A percentile compares a stretch with the other conserved stretches of the same genome.
Conservation (phyloP, 1,139 yeast genomes). For the Diutina pseudorugosa region DNA sequence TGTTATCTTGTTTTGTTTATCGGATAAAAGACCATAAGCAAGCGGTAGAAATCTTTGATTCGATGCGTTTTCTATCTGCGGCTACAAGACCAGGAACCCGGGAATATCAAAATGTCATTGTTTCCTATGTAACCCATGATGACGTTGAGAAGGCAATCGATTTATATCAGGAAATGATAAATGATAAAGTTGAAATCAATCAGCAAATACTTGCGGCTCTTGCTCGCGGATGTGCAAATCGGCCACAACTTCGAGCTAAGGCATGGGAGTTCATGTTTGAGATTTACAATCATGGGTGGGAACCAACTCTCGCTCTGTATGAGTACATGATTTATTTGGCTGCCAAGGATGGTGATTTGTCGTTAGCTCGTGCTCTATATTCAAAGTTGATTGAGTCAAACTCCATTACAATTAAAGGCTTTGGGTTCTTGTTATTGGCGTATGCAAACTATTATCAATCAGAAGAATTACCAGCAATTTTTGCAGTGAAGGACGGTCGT, state of each 20-base stretch:
- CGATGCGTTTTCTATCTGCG: conserved; percentile 69
- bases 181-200: conserved; percentile 15
- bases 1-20: conserved; percentile 54
- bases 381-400: conserved; percentile 35
- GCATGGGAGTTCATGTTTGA: conserved; percentile 78
- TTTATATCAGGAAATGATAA: conserved; percentile 58
- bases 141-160: conserved; percentile 67
- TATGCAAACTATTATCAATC: conserved; percentile 30
- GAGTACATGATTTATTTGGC: conserved; percentile 65
- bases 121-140: conserved; percentile 47
- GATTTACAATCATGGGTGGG: conserved; percentile 41
- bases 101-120: conserved; percentile 62
- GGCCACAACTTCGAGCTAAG: conserved; percentile 31
- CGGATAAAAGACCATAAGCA: conserved; percentile 40
- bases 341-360: conserved; percentile 68
- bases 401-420: conserved; percentile 27
- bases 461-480: conserved; percentile 24
- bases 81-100: conserved; percentile 52
- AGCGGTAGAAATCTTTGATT: conserved; percentile 67
- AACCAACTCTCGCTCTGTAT: conserved; percentile 38
- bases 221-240: conserved; percentile 62
- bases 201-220: conserved; percentile 47
- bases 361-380: conserved; percentile 63
- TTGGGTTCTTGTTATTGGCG: conserved; percentile 43
- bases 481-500: conserved; percentile 33